Percentiles rank a stretch among this genome's conserved stretches.
Conservation (phyloP, 1,284 basidiomycete genomes). For the Tremellales sp. region DNA sequence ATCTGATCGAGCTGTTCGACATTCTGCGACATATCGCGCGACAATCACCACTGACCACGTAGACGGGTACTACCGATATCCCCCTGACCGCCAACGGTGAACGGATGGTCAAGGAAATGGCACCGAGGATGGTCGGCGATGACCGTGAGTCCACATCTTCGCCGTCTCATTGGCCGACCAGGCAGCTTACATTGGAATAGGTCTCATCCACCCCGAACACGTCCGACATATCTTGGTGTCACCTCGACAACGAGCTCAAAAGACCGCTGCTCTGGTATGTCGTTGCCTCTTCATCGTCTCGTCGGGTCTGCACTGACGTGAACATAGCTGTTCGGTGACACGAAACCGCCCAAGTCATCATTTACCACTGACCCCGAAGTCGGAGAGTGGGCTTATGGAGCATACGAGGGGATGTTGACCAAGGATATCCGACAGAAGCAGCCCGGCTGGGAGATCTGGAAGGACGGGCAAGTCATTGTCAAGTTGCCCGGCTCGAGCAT, state of each 20-base stretch:
- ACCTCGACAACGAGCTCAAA: slow-evolving; percentile 75
- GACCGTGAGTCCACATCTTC: slow-evolving; percentile 59
- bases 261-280: slow-evolving; percentile 67
- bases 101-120: slow-evolving; percentile 64
- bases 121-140: slow-evolving; percentile 64
- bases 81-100: slow-evolving; percentile 79
- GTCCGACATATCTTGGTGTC: slow-evolving; percentile 76
- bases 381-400: slow-evolving; percentile 83
- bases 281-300: neutral
- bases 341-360: slow-evolving; percentile 29
- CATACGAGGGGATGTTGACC: slow-evolving; percentile 76
- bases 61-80: slow-evolving; percentile 87
- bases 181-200: slow-evolving; percentile 51
- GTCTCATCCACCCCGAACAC: slow-evolving; percentile 71
- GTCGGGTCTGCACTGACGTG: slow-evolving; percentile 53
- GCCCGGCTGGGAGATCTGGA: slow-evolving; percentile 75
- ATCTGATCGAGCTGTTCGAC: slow-evolving; percentile 3
- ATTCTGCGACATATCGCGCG: too few relatives aligned
- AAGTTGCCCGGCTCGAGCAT: neutral
- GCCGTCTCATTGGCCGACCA: neutral
- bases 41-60: slow-evolving; percentile 7
- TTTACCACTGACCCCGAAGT: slow-evolving; percentile 42
- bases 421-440: slow-evolving; percentile 67
- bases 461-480: slow-evolving; percentile 59
- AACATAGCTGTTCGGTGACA: slow-evolving; percentile 40